Percentiles rank a stretch among this genome's conserved stretches.
Evolutionary conservation across 2,329 filamentous ascomycete species (phyloP).

Genomic region (Fusarium sp.): DNA sequence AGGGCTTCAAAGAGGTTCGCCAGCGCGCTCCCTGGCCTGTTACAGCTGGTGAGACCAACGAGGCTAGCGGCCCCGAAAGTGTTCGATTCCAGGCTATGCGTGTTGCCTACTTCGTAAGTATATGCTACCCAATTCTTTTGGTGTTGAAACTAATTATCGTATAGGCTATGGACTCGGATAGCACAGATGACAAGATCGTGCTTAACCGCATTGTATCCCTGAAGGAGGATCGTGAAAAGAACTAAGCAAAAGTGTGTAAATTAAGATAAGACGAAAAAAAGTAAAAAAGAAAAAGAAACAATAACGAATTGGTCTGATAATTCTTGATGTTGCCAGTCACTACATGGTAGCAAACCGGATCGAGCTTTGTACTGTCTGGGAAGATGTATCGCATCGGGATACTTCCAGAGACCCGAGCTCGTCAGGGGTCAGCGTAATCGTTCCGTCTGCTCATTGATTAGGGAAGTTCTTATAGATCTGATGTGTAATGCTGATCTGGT

Average conservation of each 20-base stretch:
- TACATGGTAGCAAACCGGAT: background rate
- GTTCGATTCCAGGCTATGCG: conserved; percentile 93
- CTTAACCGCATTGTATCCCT: conserved; percentile 92
- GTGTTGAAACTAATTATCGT: conserved; percentile 25
- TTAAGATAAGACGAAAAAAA: background rate
- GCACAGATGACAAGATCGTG: conserved; percentile 81
- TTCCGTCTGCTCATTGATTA: background rate
- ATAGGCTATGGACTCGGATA: conserved; percentile 80
- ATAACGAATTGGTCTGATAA: background rate
- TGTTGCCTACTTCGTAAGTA: conserved; percentile 81
- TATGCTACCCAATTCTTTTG: accelerated
- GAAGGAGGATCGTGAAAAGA: conserved; percentile 86
- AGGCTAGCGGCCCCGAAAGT: conserved; percentile 73
- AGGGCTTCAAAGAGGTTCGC: conserved; percentile 82
- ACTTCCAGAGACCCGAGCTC: background rate
- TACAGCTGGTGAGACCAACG: conserved; percentile 75
- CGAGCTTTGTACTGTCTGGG: background rate
- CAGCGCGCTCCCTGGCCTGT: conserved; percentile 83
- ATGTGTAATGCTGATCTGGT: background rate
- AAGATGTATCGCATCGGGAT: background rate
- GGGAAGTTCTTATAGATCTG: too few relatives aligned
- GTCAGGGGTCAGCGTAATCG: background rate
- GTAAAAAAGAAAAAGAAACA: background rate
- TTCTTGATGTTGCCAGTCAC: background rate
- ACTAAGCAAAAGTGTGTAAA: conserved; percentile 22